Percentiles rank a stretch among this genome's conserved stretches.
Conservation (phyloP, 2,329 filamentous ascomycete genomes). For the Fusarium algeriense region DNA sequence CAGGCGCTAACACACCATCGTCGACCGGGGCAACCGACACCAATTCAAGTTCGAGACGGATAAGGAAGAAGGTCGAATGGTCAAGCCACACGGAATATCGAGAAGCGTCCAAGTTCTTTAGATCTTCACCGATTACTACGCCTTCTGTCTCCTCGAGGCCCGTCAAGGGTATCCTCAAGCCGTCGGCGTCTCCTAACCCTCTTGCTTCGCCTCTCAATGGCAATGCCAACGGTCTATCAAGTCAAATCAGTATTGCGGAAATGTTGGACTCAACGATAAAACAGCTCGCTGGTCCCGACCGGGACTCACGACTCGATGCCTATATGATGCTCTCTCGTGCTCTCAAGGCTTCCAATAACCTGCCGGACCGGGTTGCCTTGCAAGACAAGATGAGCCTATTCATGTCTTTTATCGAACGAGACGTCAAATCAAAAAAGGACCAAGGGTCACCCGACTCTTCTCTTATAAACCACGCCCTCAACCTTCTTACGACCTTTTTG, state of each 20-base stretch:
- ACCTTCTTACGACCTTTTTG: slow-evolving; percentile 81
- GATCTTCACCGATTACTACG: slow-evolving; percentile 57
- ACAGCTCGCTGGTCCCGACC: slow-evolving; percentile 81
- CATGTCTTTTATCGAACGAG: slow-evolving; percentile 85
- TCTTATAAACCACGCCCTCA: slow-evolving; percentile 81
- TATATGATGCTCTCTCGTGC: slow-evolving; percentile 84
- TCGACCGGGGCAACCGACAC: slow-evolving; percentile 57
- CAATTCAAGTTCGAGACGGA: slow-evolving; percentile 58
- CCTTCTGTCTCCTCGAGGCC: slow-evolving; percentile 60
- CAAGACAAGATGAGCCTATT: slow-evolving; percentile 82
- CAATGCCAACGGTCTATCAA: slow-evolving; percentile 56
- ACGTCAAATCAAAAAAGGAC: slow-evolving; percentile 73
- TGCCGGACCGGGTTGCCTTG: slow-evolving; percentile 80
- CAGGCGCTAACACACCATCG: slow-evolving; percentile 60
- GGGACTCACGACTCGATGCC: slow-evolving; percentile 82
- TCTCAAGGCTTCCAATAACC: slow-evolving; percentile 83
- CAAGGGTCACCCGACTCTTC: slow-evolving; percentile 72
- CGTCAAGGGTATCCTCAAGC: slow-evolving; percentile 82
- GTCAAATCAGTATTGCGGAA: slow-evolving; percentile 71
- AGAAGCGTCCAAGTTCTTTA: slow-evolving; percentile 53
- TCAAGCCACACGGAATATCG: slow-evolving; percentile 65
- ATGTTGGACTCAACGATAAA: slow-evolving; percentile 89
- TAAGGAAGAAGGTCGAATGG: slow-evolving; percentile 69
- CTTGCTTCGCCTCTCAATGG: slow-evolving; percentile 56
- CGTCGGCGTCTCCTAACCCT: slow-evolving; percentile 63